Conservation (phyloP, 768 basidiomycete genomes). For the Naganishia randhawae region DNA sequence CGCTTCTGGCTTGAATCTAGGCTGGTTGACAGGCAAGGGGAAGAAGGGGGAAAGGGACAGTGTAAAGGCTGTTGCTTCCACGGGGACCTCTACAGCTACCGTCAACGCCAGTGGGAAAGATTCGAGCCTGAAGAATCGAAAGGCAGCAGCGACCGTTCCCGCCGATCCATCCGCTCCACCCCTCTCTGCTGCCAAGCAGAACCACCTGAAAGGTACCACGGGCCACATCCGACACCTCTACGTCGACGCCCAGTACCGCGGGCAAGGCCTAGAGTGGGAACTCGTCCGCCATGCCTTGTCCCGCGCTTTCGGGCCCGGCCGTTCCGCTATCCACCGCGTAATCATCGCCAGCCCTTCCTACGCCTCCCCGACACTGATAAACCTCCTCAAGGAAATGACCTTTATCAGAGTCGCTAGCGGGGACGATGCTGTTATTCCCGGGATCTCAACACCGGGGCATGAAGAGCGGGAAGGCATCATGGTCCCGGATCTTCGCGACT, state of each 20-base stretch:
- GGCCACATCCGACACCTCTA: constrained; percentile 38
- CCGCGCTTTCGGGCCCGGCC: not conserved
- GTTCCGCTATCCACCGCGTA: not conserved
- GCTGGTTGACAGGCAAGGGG: constrained; percentile 15
- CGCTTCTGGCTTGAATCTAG: constrained; percentile 19
- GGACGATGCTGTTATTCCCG: constrained; percentile 12
- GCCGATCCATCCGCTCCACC: not conserved
- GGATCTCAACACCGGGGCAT: constrained; percentile 7
- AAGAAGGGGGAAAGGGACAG: constrained; percentile 4
- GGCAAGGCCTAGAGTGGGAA: not conserved
- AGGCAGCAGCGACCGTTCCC: not conserved
- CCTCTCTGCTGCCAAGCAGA: not conserved
- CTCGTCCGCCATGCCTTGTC: constrained; percentile 6
- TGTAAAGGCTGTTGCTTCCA: not conserved
- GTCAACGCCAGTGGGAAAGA: not conserved
- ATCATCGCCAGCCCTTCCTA: constrained; percentile 19
- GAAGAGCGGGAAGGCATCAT: constrained; percentile 10
- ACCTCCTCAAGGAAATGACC: not conserved
- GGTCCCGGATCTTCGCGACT: constrained; percentile 8
- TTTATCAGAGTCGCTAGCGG: constrained; percentile 8
- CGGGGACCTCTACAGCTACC: not conserved
- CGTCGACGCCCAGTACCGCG: constrained; percentile 34
- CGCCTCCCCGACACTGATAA: not conserved
- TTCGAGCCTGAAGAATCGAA: constrained; percentile 1
- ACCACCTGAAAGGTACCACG: constrained; percentile 15